Evolutionary conservation across 371 early-diverging fungal species (phyloP), one percentile per base, ranked within the genome.

Genomic region (Mortierella sp.): DNA sequence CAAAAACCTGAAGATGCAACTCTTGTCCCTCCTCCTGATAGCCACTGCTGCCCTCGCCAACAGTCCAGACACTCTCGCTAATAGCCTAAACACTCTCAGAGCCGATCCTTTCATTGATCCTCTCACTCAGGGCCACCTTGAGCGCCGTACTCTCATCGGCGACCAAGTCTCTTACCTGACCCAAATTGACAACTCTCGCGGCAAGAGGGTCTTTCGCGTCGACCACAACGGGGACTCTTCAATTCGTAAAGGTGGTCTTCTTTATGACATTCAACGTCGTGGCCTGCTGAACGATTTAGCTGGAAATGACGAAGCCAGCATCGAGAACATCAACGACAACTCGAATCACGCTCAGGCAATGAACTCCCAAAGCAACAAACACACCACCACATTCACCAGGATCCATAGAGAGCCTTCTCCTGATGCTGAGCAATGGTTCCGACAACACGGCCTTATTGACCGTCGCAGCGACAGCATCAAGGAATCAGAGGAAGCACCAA

Each of bases 291-390:
- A 54, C 28, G 54, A 75, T 21, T 73, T 80, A 26, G 10, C 74
- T 24, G 79, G 76, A 44, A 65, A 65, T 14, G 72, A 74, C 26
- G 45, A 71, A 8, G 80, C 72, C 44, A 58, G 44, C 31, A 80
- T 77, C 70, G 60, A 73, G 50, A 84, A 77, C 52, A 65, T 72
- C 34, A 75, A 84, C 21, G 80, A 84, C 68, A 84, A 78, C 60
- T 78, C 77, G 11, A 48, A 76, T 60, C 70, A 78, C 55, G 50
- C 11, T 0, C 54, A 75, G 72, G 70, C 74, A 9, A 73, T 76
- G 76, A 76, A 76, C 60, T 38, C 52, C 13, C 81, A 79, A 11
- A 57, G 76, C 2, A 84, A 79, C 68, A 75, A 24, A 11, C 60
- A 77, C 31, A 57, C 71, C 3, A 60, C 78, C 26, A 50, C 42